A percentile compares a stretch with the other conserved stretches of the same genome.
Conservation (phyloP, 1,284 basidiomycete species). For the Tilletia horrida region DNA sequence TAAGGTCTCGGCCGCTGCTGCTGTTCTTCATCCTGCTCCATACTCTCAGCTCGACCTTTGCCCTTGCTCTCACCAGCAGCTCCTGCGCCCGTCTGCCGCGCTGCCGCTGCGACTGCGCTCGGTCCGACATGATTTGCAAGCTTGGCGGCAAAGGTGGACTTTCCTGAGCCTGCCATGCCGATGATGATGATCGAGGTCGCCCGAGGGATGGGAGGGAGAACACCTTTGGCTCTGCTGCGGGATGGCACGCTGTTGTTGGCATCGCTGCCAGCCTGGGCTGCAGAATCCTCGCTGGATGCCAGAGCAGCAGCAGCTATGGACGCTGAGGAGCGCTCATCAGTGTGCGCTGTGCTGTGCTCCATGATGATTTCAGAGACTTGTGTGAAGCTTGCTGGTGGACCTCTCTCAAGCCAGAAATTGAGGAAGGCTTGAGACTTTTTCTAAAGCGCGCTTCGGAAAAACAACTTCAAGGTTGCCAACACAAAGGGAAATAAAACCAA, state of each 20-base stretch:
- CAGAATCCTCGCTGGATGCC: not conserved
- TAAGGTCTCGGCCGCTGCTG: constrained; percentile 63
- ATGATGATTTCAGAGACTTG: no score
- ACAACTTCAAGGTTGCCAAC: no score
- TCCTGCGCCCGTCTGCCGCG: not conserved
- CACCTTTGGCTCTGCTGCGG: not conserved
- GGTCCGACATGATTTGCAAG: constrained; percentile 2
- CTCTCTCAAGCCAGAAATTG: no score
- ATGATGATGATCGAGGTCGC: constrained; percentile 53
- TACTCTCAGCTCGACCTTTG: not conserved
- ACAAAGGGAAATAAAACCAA: no score
- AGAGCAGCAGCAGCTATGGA: not conserved
- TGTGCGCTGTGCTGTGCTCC: no score
- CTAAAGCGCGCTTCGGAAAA: no score
- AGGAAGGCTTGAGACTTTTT: no score
- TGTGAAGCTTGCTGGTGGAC: no score
- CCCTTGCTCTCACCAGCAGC: not conserved
- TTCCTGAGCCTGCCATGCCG: constrained; percentile 91
- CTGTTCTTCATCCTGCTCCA: not conserved
- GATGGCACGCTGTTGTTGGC: not conserved
- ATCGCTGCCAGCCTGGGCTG: not conserved
- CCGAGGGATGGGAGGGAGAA: constrained; percentile 41
- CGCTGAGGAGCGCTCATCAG: not conserved
- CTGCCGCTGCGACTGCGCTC: constrained; percentile 8
- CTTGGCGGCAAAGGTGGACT: constrained; percentile 85